Percentiles rank a stretch among this genome's conserved stretches.
These are phyloP conservation scores for Thielaviopsis populi DNA, from an alignment of 2,329 filamentous ascomycete species.

Conservation along the genomic window DNA sequence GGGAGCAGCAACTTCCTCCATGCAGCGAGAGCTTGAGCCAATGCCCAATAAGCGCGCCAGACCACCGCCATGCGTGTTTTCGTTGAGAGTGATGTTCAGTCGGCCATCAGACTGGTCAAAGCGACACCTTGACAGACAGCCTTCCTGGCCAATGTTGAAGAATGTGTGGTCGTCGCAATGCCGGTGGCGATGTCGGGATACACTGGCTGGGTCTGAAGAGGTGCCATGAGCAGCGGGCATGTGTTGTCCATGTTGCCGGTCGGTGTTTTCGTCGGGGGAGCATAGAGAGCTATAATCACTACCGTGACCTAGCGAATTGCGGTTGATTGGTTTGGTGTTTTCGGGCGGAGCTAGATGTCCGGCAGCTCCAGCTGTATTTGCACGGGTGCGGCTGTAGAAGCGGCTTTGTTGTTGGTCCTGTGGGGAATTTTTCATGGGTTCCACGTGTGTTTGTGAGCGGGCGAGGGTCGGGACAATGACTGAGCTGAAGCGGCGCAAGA, in stretches of 20 bases:
- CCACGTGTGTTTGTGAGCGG: neutral
- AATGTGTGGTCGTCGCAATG: neutral
- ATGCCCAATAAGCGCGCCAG: conserved; percentile 32
- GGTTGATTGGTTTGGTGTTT: neutral
- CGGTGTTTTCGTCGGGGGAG: neutral
- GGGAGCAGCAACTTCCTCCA: neutral
- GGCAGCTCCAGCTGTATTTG: neutral
- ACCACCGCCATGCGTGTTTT: conserved; percentile 54
- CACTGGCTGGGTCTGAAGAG: neutral
- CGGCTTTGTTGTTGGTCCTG: neutral
- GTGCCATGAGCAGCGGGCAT: neutral
- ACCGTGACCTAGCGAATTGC: neutral
- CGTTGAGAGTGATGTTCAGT: conserved; percentile 56
- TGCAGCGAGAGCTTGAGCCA: neutral
- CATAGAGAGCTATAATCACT: neutral
- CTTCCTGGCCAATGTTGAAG: conserved; percentile 47
- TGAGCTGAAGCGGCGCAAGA: neutral
- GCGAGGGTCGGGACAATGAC: neutral
- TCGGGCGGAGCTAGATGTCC: neutral
- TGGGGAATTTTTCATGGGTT: neutral
- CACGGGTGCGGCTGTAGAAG: neutral
- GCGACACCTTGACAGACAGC: conserved; percentile 49
- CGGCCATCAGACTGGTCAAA: conserved; percentile 51
- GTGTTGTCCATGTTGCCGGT: neutral
- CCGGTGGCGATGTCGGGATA: neutral